Base-by-base conservation (phyloP, 2,329 filamentous ascomycete genomes). In the Alternaria panax region DNA sequence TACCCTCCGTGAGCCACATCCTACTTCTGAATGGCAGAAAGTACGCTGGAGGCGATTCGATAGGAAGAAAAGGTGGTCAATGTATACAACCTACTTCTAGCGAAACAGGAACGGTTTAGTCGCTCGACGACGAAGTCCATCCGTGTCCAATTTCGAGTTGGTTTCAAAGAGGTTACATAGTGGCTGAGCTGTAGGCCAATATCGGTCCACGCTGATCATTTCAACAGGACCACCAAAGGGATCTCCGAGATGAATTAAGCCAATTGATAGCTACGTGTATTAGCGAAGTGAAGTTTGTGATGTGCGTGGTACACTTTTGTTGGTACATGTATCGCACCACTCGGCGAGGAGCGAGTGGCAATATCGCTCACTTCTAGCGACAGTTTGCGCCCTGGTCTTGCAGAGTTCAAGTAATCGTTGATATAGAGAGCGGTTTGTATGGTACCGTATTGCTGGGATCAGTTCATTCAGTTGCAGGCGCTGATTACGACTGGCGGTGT, bases 401-500 rank as follows among this genome's bases (percentile, higher is more conserved):
- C 24, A 16, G 6, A 24, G 18, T 12, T 25, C 18, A 25, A 46
- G 38, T 55, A 45, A 59, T 45, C 24, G 47, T 24, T 46, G 38
- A 51, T 28, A 41, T 46, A 34, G 24, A 16, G 22, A 34, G n/a
- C 34, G 16, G 30, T 12, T 38, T 30, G n/a, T 25, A 25, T 43
- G 24, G 25, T 38, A 36, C 20, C 18, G 28, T 20, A 34, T 36
- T 42, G 25, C 28, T 22, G 42, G 42, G 24, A 48, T 20, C 12
- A 28, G 24, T 38, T 34, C 42, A 27, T 47, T 14, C 20, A 18
- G 24, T 25, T n/a, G 20, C 22, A 34, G 32, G 32, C 32, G 46
- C 14, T 46, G 27, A 54, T 48, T 42, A 38, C 36, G 30, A 20
- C 34, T 38, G 43, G 43, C 54, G 54, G 47, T 41, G 36, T 22